Evolutionary conservation across 108 stramenopile genomes (phyloP), one percentile per base, ranked within the genome.

Genomic region (Epithemia pelagica): DNA sequence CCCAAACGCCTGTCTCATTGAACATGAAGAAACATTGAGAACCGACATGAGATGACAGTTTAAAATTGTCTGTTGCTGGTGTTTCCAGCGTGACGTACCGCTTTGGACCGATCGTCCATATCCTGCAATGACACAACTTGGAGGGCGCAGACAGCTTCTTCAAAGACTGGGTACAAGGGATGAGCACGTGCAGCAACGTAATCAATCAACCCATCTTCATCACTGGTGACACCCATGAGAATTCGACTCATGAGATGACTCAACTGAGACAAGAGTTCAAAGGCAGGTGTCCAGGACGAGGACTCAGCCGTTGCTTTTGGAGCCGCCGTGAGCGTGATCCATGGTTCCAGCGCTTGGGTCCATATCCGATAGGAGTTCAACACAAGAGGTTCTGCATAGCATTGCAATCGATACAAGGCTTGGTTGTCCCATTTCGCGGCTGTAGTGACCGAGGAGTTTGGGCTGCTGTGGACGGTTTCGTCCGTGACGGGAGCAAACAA

Each of bases 111-210:
- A 3, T 62, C 64, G 54, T 73, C 65, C 79, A 85, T 70, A 29
- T 71, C 51, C 1, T 37, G 54, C 33, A 85, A 1, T 26, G 64
- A 54, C 7, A 82, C 59, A 19, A 58, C 61, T 68, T 87, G 86
- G 7, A 87, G 69, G 31, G 80, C 75, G 60, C 86, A 87, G 26
- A 69, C 69, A 1, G 78, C 81, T 54, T 83, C 80, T 69, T 87
- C 86, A 56, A 87, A 87, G 27, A 56, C 68, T 57, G 62, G 66
- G 32, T 73, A 80, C 23, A 54, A 20, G 0, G 62, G 56, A 54
- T 80, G 69, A 15, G 20, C 15, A 52, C 15, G 10, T 67, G 52
- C n/a, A 55, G 58, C 62, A 5, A 56, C 51, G 53, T 83, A 75
- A 52, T 86, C 73, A 0, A 82, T 66, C n/a, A 66, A 53, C n/a